Evolutionary conservation across 164 flowering plant species (phyloP).

Genomic region (Tetrastigma voinierianum): DNA sequence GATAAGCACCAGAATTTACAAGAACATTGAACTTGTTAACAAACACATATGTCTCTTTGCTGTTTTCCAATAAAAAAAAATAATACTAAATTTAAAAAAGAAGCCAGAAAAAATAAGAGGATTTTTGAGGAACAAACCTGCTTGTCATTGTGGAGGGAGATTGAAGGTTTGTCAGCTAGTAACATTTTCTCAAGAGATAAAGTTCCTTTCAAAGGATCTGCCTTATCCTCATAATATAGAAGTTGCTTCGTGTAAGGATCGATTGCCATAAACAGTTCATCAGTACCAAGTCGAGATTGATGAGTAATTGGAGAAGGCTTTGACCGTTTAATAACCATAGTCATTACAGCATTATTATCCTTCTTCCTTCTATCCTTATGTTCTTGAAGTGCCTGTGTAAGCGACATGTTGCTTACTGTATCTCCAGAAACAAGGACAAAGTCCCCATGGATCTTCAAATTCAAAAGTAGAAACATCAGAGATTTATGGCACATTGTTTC

Average conservation of each 20-base stretch:
- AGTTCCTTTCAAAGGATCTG: constrained; percentile 51
- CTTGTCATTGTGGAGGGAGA: constrained; percentile 73
- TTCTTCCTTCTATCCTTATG: constrained; percentile 86
- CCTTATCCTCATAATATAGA: constrained; percentile 77
- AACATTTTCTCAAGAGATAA: constrained; percentile 67
- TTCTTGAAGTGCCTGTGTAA: constrained; percentile 69
- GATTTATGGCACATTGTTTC: not conserved
- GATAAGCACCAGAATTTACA: no score
- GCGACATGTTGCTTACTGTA: constrained; percentile 94
- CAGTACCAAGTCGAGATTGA: constrained; percentile 90
- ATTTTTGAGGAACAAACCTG: constrained; percentile 47
- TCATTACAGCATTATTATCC: constrained; percentile 86
- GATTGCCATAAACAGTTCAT: constrained; percentile 87
- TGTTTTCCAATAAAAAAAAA: not conserved
- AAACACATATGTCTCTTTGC: no score
- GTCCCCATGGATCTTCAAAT: constrained; percentile 79
- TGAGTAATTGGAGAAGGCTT: constrained; percentile 70
- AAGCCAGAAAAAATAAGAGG: not conserved
- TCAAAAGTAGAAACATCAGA: constrained; percentile 7
- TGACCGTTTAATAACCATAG: constrained; percentile 85
- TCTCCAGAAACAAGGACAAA: constrained; percentile 91
- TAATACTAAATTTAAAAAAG: not conserved
- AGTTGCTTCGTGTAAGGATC: constrained; percentile 86
- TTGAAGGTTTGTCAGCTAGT: constrained; percentile 56
- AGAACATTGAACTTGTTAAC: not conserved